Evolutionary conservation across 192 early-diverging fungal species (phyloP).

Genomic region (Backusella morwellensis): DNA sequence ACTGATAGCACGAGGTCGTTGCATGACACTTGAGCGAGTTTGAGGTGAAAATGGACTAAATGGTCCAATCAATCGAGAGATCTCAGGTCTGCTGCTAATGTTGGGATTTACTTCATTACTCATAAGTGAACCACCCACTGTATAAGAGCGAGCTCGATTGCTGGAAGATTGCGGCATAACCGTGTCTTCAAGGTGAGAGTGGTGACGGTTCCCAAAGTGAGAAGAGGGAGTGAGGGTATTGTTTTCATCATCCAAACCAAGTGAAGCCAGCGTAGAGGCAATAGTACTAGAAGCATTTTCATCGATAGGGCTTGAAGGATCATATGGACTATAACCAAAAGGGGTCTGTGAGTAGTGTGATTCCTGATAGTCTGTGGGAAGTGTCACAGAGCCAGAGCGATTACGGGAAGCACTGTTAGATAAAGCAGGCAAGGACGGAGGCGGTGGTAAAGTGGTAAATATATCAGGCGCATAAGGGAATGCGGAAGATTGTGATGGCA

Average conservation of each 20-base stretch:
- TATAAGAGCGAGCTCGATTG: slow-evolving; percentile 21
- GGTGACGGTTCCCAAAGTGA: neutral
- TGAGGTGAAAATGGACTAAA: slow-evolving; percentile 17
- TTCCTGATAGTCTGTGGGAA: slow-evolving; percentile 10
- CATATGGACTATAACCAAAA: slow-evolving; percentile 7
- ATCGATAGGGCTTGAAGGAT: slow-evolving; percentile 5
- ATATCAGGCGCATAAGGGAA: slow-evolving; percentile 25
- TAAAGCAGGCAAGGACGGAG: neutral
- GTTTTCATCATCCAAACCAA: slow-evolving; percentile 27
- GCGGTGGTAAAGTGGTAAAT: slow-evolving; percentile 7
- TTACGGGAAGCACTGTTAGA: neutral
- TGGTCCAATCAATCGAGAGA: neutral
- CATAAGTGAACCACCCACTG: slow-evolving; percentile 2
- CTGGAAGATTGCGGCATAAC: neutral
- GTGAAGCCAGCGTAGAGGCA: slow-evolving; percentile 27
- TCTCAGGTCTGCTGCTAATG: neutral
- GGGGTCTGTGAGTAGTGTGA: neutral
- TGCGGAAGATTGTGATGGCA: slow-evolving; percentile 28
- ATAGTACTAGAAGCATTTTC: slow-evolving; percentile 24
- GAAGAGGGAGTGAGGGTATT: neutral
- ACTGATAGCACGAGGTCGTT: slow-evolving; percentile 25
- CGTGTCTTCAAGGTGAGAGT: neutral
- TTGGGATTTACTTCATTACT: neutral
- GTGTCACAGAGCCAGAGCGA: slow-evolving; percentile 24
- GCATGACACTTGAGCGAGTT: slow-evolving; percentile 8